Evolutionary conservation across 1,139 yeast genomes (phyloP).

Genomic region (Kodamaea arcana): DNA sequence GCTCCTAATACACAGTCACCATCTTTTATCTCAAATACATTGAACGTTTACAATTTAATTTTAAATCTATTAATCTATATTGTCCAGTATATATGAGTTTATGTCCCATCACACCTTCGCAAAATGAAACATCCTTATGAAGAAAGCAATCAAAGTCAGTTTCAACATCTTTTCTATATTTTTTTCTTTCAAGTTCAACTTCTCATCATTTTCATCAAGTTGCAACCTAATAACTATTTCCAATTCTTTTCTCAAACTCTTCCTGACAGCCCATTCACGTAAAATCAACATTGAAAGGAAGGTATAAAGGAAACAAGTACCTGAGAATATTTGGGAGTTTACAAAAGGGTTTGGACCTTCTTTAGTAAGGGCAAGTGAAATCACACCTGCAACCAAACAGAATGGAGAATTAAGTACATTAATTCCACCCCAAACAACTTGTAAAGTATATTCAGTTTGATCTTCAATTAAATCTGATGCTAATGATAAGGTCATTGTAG

Average conservation of each 20-base stretch:
- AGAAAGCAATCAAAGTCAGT: neutral
- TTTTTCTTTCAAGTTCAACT: neutral
- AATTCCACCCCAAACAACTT: constrained; percentile 59
- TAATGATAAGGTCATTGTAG: constrained; percentile 58
- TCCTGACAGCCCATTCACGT: constrained; percentile 27
- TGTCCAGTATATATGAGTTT: too few relatives aligned
- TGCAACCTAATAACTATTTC: neutral
- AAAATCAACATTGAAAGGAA: constrained; percentile 25
- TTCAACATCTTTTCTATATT: neutral
- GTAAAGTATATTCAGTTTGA: constrained; percentile 35
- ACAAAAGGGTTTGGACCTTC: constrained; percentile 41
- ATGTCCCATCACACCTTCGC: neutral
- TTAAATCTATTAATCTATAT: too few relatives aligned
- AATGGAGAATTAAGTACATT: constrained; percentile 46
- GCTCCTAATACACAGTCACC: too few relatives aligned
- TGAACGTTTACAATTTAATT: too few relatives aligned
- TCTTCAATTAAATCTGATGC: constrained; percentile 49
- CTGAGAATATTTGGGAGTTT: constrained; percentile 60
- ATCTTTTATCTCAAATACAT: too few relatives aligned
- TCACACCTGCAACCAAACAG: constrained; percentile 29
- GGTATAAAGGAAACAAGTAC: constrained; percentile 39
- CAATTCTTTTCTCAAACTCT: neutral
- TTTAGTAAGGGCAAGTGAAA: constrained; percentile 43
- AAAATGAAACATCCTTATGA: neutral
- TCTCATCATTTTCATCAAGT: constrained; percentile 1